Evolutionary conservation across 1,139 yeast species (phyloP).

Genomic region (Suhomyces bribrorum): DNA sequence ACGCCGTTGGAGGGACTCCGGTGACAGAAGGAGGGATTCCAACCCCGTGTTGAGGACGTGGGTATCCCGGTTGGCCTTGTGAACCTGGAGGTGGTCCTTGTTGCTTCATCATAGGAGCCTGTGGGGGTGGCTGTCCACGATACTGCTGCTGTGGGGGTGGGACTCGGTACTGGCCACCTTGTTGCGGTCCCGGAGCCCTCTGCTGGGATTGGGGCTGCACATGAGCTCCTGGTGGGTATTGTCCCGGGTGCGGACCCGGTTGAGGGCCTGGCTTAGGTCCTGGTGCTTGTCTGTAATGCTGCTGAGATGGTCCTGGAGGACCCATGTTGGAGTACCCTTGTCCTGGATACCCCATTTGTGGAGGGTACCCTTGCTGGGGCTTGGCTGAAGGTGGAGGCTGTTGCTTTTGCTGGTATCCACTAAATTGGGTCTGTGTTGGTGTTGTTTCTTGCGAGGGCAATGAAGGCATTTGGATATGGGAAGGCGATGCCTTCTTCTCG

Average conservation of each 20-base stretch:
- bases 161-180: background rate
- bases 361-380: constrained; percentile 3
- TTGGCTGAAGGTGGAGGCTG: constrained; percentile 1
- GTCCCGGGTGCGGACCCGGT: constrained; percentile 5
- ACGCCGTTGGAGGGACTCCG: constrained; percentile 5
- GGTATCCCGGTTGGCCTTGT: constrained; percentile 11
- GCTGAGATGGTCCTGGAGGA: constrained; percentile 2
- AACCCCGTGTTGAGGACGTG: constrained; percentile 9
- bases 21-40: constrained; percentile 5
- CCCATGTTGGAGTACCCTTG: constrained; percentile 2
- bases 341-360: constrained; percentile 6
- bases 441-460: constrained; percentile 11
- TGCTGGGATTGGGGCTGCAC: no score
- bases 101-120: constrained; percentile 12
- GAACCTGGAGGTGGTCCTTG: constrained; percentile 10
- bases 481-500: constrained; percentile 1
- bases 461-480: constrained; percentile 9
- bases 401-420: background rate
- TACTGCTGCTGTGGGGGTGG: constrained; percentile 13
- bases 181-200: constrained; percentile 5
- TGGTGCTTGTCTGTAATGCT: constrained; percentile 5
- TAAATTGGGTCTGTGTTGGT: constrained; percentile 1
- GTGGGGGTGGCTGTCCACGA: constrained; percentile 11
- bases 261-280: constrained; percentile 2
- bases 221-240: background rate